Evolutionary conservation across 78 protist species (phyloP).

Genomic region (Chrysochromulina parva): DNA sequence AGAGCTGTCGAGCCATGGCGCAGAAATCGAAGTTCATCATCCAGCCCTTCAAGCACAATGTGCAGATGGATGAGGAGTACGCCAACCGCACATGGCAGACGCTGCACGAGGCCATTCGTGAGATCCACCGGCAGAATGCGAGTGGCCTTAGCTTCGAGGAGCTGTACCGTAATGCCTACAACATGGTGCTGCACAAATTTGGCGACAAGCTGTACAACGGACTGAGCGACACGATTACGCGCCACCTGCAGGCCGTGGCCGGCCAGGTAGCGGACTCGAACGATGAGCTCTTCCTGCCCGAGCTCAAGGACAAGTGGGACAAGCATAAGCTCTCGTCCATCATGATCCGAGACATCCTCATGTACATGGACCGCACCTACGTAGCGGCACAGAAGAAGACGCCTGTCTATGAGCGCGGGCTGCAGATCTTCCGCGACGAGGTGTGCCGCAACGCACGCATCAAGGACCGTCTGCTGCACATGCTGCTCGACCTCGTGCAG

Average conservation of each 20-base stretch:
- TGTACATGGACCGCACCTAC: slow-evolving; percentile 89
- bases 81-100: slow-evolving; percentile 69
- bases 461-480: slow-evolving; percentile 55
- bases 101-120: slow-evolving; percentile 65
- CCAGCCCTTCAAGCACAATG: not conserved
- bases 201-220: slow-evolving; percentile 83
- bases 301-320: slow-evolving; percentile 67
- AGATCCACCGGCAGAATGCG: slow-evolving; percentile 80
- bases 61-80: slow-evolving; percentile 22
- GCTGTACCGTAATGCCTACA: slow-evolving; percentile 84
- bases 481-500: slow-evolving; percentile 64
- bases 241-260: slow-evolving; percentile 61
- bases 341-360: slow-evolving; percentile 90
- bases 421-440: slow-evolving; percentile 67
- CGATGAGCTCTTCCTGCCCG: slow-evolving; percentile 65
- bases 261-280: slow-evolving; percentile 26
- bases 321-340: slow-evolving; percentile 76
- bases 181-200: slow-evolving; percentile 82
- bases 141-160: slow-evolving; percentile 86
- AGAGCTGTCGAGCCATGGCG: too few relatives aligned
- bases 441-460: slow-evolving; percentile 52
- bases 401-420: slow-evolving; percentile 79
- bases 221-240: slow-evolving; percentile 52
- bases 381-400: slow-evolving; percentile 57
- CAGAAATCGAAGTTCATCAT: not conserved